Evolutionary conservation across 73 alveolate species (phyloP).

Genomic region (Paramecium pentaurelia): DNA sequence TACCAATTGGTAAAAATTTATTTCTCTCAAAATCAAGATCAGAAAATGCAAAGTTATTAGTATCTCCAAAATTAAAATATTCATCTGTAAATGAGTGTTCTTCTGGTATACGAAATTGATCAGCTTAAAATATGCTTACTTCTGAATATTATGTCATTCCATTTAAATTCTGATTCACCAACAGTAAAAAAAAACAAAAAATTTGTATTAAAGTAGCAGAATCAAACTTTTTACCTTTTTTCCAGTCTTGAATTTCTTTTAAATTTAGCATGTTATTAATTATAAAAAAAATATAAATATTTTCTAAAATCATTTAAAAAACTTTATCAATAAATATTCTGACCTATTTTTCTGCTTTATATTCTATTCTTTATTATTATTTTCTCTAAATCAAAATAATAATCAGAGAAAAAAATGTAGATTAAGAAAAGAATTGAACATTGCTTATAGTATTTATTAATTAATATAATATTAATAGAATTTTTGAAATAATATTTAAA

Average conservation of each 20-base stretch:
- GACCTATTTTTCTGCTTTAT: background rate
- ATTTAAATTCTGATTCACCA: background rate
- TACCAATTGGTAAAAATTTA: background rate
- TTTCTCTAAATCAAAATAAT: no score
- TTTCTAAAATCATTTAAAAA: background rate
- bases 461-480: background rate
- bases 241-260: background rate
- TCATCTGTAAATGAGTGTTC: background rate
- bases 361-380: background rate
- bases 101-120: background rate
- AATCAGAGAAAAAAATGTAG: no score
- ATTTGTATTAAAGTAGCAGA: background rate
- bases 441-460: no score
- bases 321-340: background rate
- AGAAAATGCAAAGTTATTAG: background rate
- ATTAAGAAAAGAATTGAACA: background rate
- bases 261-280: background rate
- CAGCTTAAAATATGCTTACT: conserved; percentile 22
- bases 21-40: background rate
- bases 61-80: background rate
- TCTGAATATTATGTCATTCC: background rate
- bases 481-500: no score
- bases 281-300: background rate
- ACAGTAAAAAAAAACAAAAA: background rate
- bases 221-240: background rate